phyloP scores from a whole-genome alignment of 345 rosid genomes.

The Eucalyptus curtisii region DNA sequence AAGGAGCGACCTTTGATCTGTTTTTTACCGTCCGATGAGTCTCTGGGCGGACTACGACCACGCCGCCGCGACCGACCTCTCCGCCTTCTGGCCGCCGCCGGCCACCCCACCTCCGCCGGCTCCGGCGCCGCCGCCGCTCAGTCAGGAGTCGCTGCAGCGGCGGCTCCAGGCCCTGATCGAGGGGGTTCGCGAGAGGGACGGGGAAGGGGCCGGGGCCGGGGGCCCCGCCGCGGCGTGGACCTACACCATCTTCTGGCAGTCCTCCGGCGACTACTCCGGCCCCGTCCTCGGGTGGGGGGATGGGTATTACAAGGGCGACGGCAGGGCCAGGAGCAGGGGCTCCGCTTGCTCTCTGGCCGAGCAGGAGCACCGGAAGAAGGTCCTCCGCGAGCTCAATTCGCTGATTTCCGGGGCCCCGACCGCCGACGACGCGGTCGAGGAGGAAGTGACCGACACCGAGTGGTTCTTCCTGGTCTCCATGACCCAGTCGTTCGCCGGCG shows the following conservation, averaged over 20 bases:
- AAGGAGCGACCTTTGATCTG: background rate
- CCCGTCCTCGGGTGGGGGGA: conserved; percentile 71
- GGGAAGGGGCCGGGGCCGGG: conserved; percentile 45
- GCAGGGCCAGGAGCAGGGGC: conserved; percentile 25
- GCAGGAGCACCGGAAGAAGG: conserved; percentile 71
- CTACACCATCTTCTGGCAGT: conserved; percentile 88
- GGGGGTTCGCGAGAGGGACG: conserved; percentile 34
- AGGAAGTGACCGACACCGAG: conserved; percentile 82
- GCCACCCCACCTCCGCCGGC: background rate
- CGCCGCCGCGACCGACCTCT: background rate
- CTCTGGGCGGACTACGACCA: background rate
- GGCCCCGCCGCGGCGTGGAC: conserved; percentile 44
- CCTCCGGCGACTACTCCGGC: conserved; percentile 48
- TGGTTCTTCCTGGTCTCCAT: conserved; percentile 87
- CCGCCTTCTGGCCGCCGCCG: background rate
- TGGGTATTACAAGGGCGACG: conserved; percentile 82
- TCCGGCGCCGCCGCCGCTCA: conserved; percentile 12
- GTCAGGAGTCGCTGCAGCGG: conserved; percentile 67
- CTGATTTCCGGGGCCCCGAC: conserved; percentile 49
- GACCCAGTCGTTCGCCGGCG: conserved; percentile 64
- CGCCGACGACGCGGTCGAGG: conserved; percentile 50
- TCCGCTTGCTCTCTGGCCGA: conserved; percentile 25
- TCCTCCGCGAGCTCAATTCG: conserved; percentile 64
- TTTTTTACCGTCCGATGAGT: background rate
- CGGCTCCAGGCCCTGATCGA: conserved; percentile 71